Conservation (phyloP, 2,329 filamentous ascomycete species). For the Pseudogymnoascus pannorum region DNA sequence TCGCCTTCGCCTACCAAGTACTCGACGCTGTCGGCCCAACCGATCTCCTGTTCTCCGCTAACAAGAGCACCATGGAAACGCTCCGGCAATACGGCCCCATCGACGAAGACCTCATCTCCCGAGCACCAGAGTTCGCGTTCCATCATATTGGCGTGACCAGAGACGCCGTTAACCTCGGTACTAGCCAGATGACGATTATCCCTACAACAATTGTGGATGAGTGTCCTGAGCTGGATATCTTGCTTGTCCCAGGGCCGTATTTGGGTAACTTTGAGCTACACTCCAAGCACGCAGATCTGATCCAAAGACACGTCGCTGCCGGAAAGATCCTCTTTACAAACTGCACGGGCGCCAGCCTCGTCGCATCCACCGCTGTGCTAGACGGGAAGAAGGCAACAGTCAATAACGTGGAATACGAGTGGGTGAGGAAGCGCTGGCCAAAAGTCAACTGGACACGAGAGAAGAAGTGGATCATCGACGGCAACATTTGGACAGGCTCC, state of each 20-base stretch:
- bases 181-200: slow-evolving; percentile 20
- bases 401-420: slow-evolving; percentile 32
- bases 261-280: slow-evolving; percentile 24
- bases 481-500: slow-evolving; percentile 39
- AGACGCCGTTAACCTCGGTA: slow-evolving; percentile 24
- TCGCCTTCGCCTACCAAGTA: slow-evolving; percentile 29
- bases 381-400: slow-evolving; percentile 38
- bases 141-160: slow-evolving; percentile 30
- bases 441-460: slow-evolving; percentile 38
- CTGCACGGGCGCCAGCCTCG: slow-evolving; percentile 32
- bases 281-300: slow-evolving; percentile 27
- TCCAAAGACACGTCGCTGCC: slow-evolving; percentile 30
- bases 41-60: slow-evolving; percentile 27
- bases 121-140: slow-evolving; percentile 27
- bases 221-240: slow-evolving; percentile 32
- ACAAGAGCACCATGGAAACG: slow-evolving; percentile 16
- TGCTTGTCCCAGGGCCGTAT: slow-evolving; percentile 31
- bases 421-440: slow-evolving; percentile 28
- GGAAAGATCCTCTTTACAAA: slow-evolving; percentile 32
- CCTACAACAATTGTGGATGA: slow-evolving; percentile 29
- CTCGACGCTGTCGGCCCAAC: slow-evolving; percentile 29
- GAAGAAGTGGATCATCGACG: slow-evolving; percentile 39
- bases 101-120: slow-evolving; percentile 17
- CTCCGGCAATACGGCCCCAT: slow-evolving; percentile 17
- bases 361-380: slow-evolving; percentile 31